These are phyloP conservation scores for Dichotomocladium elegans DNA, from an alignment of 371 early-diverging fungal species.

Conservation along the genomic window DNA sequence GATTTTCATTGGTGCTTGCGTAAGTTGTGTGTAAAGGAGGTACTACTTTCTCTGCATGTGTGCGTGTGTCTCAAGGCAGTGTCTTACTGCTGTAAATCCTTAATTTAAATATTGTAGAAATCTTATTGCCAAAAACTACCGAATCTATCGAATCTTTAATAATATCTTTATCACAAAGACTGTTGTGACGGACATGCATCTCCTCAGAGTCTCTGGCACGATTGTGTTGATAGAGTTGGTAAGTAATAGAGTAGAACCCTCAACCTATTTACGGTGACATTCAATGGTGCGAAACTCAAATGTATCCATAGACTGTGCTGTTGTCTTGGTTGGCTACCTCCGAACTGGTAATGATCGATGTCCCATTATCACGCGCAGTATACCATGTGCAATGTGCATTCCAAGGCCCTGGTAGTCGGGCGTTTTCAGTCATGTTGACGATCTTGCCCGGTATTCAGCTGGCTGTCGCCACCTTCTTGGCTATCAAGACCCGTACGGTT, in stretches of 20 bases:
- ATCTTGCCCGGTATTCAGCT: conserved; percentile 35
- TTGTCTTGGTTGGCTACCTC: conserved; percentile 35
- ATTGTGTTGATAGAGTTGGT: conserved; percentile 46
- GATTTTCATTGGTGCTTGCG: conserved; percentile 39
- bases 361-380: conserved; percentile 30
- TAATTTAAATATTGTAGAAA: conserved; percentile 29
- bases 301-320: conserved; percentile 31
- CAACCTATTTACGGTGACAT: too few relatives aligned
- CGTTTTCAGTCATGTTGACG: conserved; percentile 30
- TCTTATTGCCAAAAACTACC: conserved; percentile 55
- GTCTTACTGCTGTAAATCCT: too few relatives aligned
- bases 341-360: conserved; percentile 19
- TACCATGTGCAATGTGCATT: conserved; percentile 46
- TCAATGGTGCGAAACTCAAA: not conserved
- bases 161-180: conserved; percentile 60
- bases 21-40: conserved; percentile 15
- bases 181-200: conserved; percentile 46
- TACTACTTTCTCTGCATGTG: not conserved
- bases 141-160: conserved; percentile 58
- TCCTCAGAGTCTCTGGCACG: conserved; percentile 51
- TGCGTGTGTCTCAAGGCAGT: too few relatives aligned
- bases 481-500: conserved; percentile 52
- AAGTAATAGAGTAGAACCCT: conserved; percentile 10
- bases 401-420: conserved; percentile 24
- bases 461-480: conserved; percentile 46